Base-by-base conservation (phyloP, 176 grass and related monocot genomes). In the Oropetium thomaeum region DNA sequence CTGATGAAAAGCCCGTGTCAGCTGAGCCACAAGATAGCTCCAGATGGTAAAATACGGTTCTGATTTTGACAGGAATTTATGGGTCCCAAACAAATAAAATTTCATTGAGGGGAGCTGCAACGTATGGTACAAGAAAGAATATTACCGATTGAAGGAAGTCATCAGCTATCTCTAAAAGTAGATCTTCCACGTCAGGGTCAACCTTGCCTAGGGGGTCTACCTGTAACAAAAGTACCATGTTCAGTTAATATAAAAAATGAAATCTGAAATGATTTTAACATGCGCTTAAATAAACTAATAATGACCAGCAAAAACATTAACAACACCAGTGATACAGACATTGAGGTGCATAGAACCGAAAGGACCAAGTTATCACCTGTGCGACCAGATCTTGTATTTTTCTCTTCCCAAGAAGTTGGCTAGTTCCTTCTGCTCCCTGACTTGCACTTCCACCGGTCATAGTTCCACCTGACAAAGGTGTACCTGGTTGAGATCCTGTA, bases 361-460 rank as follows among this genome's bases (percentile, higher is more conserved):
- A 71, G 60, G 54, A 22, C 39, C 48, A 67, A 27, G 67, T 63
- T 31, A 69, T 63, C 76, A 98, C 96, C 89, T 99, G 96, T 43
- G 89, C 60, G 84, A 96, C 92, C 45, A 99, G 81, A 79, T 99
- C 96, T 76, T 79, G 91, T 83, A 99, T 99, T 84, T 95, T 99
- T 74, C 96, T 92, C 65, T 99, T 99, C 42, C 91, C 92, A 7
- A 86, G 87, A 69, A 99, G 70, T 79, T 85, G 91, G 79, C 75
- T 98, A 54, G 88, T 77, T 72, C 82, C 82, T 86, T 99, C 92
- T 65, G 52, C 75, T 63, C 82, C 87, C 82, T 93, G 90, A 82
- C 76, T 91, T 68, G 83, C 74, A 87, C 81, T 90, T 77, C 85
- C 88, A 48, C 83, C 82, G 54, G 87, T 79, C 85, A 83, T 82